Conservation (phyloP, 495 filamentous ascomycete genomes). For the Pseudomonodictys pantanalensis region DNA sequence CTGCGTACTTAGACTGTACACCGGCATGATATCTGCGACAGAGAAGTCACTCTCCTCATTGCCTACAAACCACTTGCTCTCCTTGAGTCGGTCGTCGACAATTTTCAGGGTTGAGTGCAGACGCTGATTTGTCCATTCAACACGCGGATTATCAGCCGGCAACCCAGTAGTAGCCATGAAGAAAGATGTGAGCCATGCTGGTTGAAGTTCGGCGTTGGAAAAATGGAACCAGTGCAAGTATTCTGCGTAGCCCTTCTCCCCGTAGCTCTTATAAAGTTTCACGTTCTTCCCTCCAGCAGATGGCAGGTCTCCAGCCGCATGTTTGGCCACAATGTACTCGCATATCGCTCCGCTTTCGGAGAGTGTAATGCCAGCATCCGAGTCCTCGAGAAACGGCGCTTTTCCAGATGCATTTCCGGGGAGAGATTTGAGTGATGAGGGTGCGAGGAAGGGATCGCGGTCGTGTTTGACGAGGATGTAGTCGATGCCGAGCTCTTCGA, state of each 20-base stretch:
- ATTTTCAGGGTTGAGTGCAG: slow-evolving; percentile 37
- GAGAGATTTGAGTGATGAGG: slow-evolving; percentile 32
- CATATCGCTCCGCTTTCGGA: slow-evolving; percentile 53
- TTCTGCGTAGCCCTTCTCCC: slow-evolving; percentile 47
- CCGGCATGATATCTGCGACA: slow-evolving; percentile 58
- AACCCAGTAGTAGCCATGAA: slow-evolving; percentile 13
- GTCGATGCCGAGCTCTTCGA: slow-evolving; percentile 55
- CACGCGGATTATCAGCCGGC: neutral
- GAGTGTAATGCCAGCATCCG: slow-evolving; percentile 42
- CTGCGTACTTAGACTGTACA: slow-evolving; percentile 55
- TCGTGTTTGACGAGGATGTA: slow-evolving; percentile 52
- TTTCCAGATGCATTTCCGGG: slow-evolving; percentile 47
- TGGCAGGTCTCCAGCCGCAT: slow-evolving; percentile 42
- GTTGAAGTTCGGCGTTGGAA: slow-evolving; percentile 52
- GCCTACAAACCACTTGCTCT: slow-evolving; percentile 54
- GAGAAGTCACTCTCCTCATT: slow-evolving; percentile 53
- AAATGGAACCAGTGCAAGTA: slow-evolving; percentile 61
- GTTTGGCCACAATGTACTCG: slow-evolving; percentile 54
- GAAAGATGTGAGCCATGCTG: slow-evolving; percentile 30
- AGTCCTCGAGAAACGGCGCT: slow-evolving; percentile 56
- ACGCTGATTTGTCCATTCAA: slow-evolving; percentile 5
- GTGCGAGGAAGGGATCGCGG: slow-evolving; percentile 51
- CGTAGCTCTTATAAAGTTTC: slow-evolving; percentile 37
- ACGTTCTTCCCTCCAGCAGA: no score
- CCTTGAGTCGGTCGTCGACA: slow-evolving; percentile 47